Conservation (phyloP, 2,329 filamentous ascomycete species). For the Sphaerulina musiva region DNA sequence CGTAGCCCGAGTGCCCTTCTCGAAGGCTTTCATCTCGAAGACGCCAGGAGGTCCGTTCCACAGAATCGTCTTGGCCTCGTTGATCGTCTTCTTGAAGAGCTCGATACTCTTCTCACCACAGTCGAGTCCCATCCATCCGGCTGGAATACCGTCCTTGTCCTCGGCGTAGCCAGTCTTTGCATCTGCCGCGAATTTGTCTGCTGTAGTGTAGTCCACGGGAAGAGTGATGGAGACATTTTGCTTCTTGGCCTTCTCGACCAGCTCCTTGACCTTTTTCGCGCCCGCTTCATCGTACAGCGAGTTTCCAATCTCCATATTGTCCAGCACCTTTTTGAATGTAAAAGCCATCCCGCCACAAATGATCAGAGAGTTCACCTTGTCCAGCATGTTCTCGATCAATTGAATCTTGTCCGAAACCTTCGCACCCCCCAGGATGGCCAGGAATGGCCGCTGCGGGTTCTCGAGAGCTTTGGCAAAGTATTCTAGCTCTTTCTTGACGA, state of each 20-base stretch:
- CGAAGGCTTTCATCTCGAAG: conserved; percentile 95
- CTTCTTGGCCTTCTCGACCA: conserved; percentile 93
- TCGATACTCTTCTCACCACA: conserved; percentile 82
- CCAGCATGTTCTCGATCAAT: conserved; percentile 96
- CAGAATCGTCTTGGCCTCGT: conserved; percentile 87
- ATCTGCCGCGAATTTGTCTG: conserved; percentile 86
- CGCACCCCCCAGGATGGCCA: conserved; percentile 94
- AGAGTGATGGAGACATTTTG: conserved; percentile 93
- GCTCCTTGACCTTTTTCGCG: conserved; percentile 77
- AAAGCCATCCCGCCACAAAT: conserved; percentile 98
- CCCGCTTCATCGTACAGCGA: conserved; percentile 91
- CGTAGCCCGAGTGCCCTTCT: conserved; percentile 82
- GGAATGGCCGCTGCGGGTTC: conserved; percentile 87
- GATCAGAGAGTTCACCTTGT: conserved; percentile 95
- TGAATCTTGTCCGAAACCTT: conserved; percentile 99
- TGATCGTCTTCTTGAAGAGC: conserved; percentile 82
- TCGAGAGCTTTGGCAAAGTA: conserved; percentile 98
- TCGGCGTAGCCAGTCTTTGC: conserved; percentile 75
- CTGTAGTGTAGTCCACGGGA: conserved; percentile 90
- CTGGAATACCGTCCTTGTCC: conserved; percentile 82
- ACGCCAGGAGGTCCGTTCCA: conserved; percentile 98
- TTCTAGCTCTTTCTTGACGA: conserved; percentile 99
- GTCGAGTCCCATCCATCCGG: conserved; percentile 97
- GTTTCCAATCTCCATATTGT: conserved; percentile 81
- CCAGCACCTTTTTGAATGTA: conserved; percentile 99